These are phyloP conservation scores for Penicillium herquei DNA, from an alignment of 495 filamentous ascomycete species.

Conservation along the genomic window DNA sequence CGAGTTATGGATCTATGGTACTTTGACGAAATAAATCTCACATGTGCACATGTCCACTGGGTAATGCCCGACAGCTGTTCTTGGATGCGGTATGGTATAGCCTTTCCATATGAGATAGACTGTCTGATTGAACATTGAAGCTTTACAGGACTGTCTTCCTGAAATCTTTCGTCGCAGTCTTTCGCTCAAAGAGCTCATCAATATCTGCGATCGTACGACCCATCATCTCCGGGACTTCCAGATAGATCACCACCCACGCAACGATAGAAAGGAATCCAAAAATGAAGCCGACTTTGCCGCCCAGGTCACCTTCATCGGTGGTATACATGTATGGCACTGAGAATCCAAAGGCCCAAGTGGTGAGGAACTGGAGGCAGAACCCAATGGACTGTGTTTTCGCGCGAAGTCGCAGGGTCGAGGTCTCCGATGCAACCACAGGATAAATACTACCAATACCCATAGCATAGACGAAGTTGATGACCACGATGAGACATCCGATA, in stretches of 20 bases:
- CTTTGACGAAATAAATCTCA: too few relatives aligned
- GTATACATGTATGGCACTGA: slow-evolving; percentile 30
- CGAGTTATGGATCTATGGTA: too few relatives aligned
- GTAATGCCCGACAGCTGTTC: too few relatives aligned
- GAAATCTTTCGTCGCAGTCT: not conserved
- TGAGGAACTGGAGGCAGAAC: slow-evolving; percentile 23
- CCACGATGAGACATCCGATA: slow-evolving; percentile 1
- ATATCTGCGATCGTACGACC: slow-evolving; percentile 24
- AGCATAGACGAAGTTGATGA: not conserved
- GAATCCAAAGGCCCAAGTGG: slow-evolving; percentile 11
- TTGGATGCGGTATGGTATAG: too few relatives aligned
- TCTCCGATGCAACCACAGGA: slow-evolving; percentile 22
- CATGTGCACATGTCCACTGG: too few relatives aligned
- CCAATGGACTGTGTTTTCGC: slow-evolving; percentile 27
- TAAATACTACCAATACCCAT: not conserved
- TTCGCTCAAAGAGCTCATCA: slow-evolving; percentile 17
- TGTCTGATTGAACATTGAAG: too few relatives aligned
- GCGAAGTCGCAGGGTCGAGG: slow-evolving; percentile 25
- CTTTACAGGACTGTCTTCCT: too few relatives aligned
- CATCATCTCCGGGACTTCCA: slow-evolving; percentile 30
- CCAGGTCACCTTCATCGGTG: slow-evolving; percentile 24
- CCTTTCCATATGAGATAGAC: too few relatives aligned
- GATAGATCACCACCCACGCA: slow-evolving; percentile 14
- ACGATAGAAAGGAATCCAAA: slow-evolving; percentile 12
- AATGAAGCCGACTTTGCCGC: slow-evolving; percentile 28